These are phyloP conservation scores for Paraconiothyrium sp. DNA, from an alignment of 2,329 filamentous ascomycete species.

Conservation along the genomic window DNA sequence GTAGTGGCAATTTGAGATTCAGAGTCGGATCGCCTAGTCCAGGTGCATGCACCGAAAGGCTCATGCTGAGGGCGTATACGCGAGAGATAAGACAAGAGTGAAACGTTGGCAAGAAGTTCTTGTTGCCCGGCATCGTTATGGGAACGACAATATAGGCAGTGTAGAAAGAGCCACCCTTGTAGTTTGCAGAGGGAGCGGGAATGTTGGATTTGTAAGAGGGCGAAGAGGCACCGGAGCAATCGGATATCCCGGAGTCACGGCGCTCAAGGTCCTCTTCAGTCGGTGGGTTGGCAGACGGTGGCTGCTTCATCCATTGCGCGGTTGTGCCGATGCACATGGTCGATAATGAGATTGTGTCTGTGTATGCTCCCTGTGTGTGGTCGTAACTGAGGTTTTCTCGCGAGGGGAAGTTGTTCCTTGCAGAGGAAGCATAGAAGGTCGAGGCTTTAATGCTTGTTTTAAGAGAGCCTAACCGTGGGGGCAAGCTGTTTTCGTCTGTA, in stretches of 20 bases:
- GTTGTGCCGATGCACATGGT: slow-evolving; percentile 63
- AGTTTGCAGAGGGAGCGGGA: slow-evolving; percentile 50
- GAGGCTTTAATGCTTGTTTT: slow-evolving; percentile 65
- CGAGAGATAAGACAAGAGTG: slow-evolving; percentile 74
- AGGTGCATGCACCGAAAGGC: slow-evolving; percentile 60
- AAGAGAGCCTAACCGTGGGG: slow-evolving; percentile 64
- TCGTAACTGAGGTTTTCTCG: slow-evolving; percentile 55
- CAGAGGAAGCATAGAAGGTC: slow-evolving; percentile 65
- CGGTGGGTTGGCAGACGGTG: slow-evolving; percentile 41
- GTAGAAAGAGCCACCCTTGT: slow-evolving; percentile 63
- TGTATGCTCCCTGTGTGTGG: slow-evolving; percentile 62
- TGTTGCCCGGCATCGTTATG: slow-evolving; percentile 67
- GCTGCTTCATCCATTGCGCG: slow-evolving; percentile 65
- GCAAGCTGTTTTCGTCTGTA: slow-evolving; percentile 56
- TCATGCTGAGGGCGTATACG: slow-evolving; percentile 68
- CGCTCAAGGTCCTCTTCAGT: slow-evolving; percentile 35
- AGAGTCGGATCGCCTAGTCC: slow-evolving; percentile 50
- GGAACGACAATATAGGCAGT: slow-evolving; percentile 71
- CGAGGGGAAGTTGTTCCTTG: slow-evolving; percentile 61
- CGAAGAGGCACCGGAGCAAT: slow-evolving; percentile 38
- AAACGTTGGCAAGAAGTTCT: slow-evolving; percentile 74
- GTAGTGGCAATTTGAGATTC: slow-evolving; percentile 56
- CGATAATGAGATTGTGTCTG: slow-evolving; percentile 63
- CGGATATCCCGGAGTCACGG: slow-evolving; percentile 54
- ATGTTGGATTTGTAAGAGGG: slow-evolving; percentile 39